phyloP scores from a whole-genome alignment of 2,329 filamentous ascomycete genomes.

The Arthrobotrys conoides region DNA sequence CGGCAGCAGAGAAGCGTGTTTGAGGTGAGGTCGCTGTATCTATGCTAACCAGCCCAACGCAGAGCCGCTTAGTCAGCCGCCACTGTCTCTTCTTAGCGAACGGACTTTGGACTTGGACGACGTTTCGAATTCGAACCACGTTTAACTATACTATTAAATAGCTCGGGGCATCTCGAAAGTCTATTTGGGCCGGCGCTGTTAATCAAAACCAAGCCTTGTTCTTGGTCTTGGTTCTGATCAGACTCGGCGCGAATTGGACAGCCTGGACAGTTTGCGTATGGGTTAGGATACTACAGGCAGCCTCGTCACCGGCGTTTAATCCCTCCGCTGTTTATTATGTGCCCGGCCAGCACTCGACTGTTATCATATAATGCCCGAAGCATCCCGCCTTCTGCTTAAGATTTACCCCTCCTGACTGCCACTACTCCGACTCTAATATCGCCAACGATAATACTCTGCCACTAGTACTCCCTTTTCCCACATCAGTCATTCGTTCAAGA shows the following conservation, averaged over 20 bases:
- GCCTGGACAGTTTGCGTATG: neutral
- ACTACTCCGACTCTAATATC: neutral
- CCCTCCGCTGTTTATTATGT: conserved; percentile 26
- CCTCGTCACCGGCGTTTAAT: conserved; percentile 42
- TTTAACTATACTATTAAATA: neutral
- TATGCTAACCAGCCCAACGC: conserved; percentile 34
- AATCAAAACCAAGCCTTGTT: neutral
- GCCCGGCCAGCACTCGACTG: too few relatives aligned
- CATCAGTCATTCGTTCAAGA: neutral
- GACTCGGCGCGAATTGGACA: conserved; percentile 5
- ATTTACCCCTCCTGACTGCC: conserved; percentile 21
- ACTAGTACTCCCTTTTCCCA: neutral
- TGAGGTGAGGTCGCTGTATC: conserved; percentile 37
- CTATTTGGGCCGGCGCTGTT: neutral
- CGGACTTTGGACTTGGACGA: neutral
- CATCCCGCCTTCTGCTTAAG: conserved; percentile 47
- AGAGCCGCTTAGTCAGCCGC: conserved; percentile 53
- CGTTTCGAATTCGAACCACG: conserved; percentile 3
- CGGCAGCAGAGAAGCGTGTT: conserved; percentile 48
- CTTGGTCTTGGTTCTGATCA: neutral
- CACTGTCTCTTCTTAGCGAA: neutral
- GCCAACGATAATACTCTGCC: neutral
- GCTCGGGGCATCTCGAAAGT: neutral
- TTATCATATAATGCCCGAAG: conserved; percentile 39
- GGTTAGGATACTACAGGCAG: neutral